These are phyloP conservation scores for Desmodesmus armatus DNA, from an alignment of 139 green algal species.

Conservation along the genomic window DNA sequence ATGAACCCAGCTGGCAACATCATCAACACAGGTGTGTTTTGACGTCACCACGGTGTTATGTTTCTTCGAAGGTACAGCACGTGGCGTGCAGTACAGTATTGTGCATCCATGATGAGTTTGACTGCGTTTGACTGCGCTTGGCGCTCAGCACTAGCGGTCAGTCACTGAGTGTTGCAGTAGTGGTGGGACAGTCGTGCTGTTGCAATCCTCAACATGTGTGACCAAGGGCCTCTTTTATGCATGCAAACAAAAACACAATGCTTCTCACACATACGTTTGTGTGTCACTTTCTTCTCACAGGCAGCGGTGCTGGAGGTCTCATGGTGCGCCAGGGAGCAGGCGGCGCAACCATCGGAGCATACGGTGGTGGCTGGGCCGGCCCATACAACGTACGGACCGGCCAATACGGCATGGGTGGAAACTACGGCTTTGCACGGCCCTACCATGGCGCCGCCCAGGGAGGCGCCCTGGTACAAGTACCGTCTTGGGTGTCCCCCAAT, in stretches of 20 bases:
- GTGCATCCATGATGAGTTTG: no score
- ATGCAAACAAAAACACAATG: no score
- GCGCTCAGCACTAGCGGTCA: no score
- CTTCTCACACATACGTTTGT: no score
- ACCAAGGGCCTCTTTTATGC: no score
- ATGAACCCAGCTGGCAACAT: slow-evolving; percentile 25
- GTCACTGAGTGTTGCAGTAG: no score
- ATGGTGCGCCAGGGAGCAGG: slow-evolving; percentile 7
- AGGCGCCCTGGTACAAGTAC: background rate
- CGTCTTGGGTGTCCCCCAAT: background rate
- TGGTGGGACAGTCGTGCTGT: no score
- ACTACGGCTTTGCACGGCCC: slow-evolving; percentile 8
- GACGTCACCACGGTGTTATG: no score
- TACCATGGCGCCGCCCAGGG: slow-evolving; percentile 14
- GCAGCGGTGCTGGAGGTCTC: background rate
- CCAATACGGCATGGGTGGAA: slow-evolving; percentile 13
- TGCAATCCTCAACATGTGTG: no score
- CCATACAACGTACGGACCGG: slow-evolving; percentile 21
- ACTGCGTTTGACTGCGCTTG: no score
- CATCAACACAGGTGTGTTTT: slow-evolving; percentile 5
- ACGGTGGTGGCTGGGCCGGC: slow-evolving; percentile 17
- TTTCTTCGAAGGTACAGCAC: no score
- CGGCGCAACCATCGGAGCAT: background rate
- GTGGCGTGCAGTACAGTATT: no score
- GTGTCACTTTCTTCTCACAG: background rate